phyloP scores from a whole-genome alignment of 352 stramenopile genomes.

The Globisporangium perplexum region DNA sequence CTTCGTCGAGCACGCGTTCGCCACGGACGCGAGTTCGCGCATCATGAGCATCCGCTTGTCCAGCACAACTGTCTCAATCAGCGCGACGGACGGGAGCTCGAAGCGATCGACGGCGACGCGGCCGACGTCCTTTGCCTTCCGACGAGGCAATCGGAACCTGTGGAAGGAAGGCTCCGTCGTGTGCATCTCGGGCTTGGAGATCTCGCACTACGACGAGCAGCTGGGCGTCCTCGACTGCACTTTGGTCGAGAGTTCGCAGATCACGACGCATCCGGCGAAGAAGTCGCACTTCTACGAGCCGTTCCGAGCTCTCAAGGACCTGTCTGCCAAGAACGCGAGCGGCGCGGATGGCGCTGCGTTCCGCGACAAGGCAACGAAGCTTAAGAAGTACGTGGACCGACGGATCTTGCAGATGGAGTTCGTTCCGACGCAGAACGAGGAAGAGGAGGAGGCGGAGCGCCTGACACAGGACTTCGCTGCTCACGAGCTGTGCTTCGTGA shows the following conservation, averaged over 20 bases:
- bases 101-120: background rate
- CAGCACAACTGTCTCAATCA: conserved; percentile 18
- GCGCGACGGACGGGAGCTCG: conserved; percentile 4
- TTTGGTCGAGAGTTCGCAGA: conserved; percentile 45
- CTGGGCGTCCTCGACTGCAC: conserved; percentile 49
- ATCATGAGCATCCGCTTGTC: conserved; percentile 55
- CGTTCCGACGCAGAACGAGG: conserved; percentile 25
- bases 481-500: conserved; percentile 14
- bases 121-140: conserved; percentile 27
- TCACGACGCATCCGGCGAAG: conserved; percentile 51
- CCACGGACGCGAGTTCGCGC: conserved; percentile 38
- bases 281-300: conserved; percentile 43
- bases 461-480: conserved; percentile 45
- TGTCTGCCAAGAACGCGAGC: conserved; percentile 4
- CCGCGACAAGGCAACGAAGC: conserved; percentile 11
- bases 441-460: conserved; percentile 28
- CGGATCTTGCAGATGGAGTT: conserved; percentile 35
- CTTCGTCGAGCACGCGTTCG: conserved; percentile 50
- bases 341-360: conserved; percentile 13
- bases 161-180: conserved; percentile 53
- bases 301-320: conserved; percentile 15
- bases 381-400: conserved; percentile 48
- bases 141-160: conserved; percentile 34
- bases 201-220: conserved; percentile 61
- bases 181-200: conserved; percentile 46